phyloP scores from a whole-genome alignment of 1,139 yeast species.

The Zhuliangozyma blackwelliae region DNA sequence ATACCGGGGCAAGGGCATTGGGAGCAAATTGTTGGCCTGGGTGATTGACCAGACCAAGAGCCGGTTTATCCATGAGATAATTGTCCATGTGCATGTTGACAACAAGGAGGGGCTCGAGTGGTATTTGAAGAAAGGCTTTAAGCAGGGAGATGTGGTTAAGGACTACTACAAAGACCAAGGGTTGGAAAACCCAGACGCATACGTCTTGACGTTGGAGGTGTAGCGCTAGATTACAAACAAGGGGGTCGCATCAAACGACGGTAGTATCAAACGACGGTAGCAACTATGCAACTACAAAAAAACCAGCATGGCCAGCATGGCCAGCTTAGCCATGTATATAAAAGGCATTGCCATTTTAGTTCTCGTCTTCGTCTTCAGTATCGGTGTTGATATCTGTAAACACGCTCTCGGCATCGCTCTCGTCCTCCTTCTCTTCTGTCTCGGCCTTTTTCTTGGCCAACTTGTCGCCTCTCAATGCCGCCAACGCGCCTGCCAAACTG shows the following conservation, averaged over 20 bases:
- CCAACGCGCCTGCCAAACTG: slow-evolving; percentile 61
- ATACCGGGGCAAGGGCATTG: slow-evolving; percentile 60
- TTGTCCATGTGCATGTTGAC: slow-evolving; percentile 55
- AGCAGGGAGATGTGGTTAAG: slow-evolving; percentile 34
- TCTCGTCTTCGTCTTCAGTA: slow-evolving; percentile 49
- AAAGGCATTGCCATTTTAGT: no score
- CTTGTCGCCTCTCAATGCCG: slow-evolving; percentile 51
- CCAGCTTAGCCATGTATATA: no score
- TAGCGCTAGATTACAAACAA: no score
- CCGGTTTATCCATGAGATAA: slow-evolving; percentile 51
- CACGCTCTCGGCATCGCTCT: slow-evolving; percentile 34
- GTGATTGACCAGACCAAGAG: slow-evolving; percentile 51
- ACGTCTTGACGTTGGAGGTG: slow-evolving; percentile 26
- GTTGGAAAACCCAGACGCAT: slow-evolving; percentile 44
- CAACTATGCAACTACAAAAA: no score
- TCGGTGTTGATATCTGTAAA: slow-evolving; percentile 50
- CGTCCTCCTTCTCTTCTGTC: slow-evolving; percentile 35
- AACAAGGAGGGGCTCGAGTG: slow-evolving; percentile 47
- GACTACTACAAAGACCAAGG: slow-evolving; percentile 53
- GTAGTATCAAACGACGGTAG: no score
- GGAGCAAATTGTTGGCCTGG: slow-evolving; percentile 51
- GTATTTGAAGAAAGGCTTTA: slow-evolving; percentile 56
- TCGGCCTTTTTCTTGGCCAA: slow-evolving; percentile 9
- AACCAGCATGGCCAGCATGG: no score
- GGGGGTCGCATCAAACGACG: no score